Base-by-base conservation (phyloP, 2,329 filamentous ascomycete species). In the Thielaviopsis euricoi region DNA sequence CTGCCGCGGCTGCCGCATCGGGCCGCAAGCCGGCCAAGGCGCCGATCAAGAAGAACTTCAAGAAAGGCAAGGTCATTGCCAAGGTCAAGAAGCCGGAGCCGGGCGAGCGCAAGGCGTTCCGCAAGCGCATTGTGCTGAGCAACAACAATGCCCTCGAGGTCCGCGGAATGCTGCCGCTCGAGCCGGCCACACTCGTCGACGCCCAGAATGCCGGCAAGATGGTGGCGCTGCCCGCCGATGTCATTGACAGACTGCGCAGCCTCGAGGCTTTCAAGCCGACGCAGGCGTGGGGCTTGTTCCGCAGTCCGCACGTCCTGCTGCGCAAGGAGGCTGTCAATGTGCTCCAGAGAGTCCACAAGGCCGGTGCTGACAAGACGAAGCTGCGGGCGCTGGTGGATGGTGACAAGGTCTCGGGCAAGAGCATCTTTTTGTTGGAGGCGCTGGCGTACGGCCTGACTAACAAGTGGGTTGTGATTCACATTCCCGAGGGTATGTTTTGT, bases 111-210 rank as follows among this genome's bases (percentile, higher is more conserved):
- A 95, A 89, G 72, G 87, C 87, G 26, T 76, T 87, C 67, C 83
- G 89, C 63, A 95, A 94, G 75, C 83, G 87, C 64, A 87, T 98
- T 66, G 83, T 94, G 60, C 81, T 98, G 61, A 91, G 86, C 75
- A 98, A 97, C 73, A 86, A 87, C 70, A 97, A 95, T 72, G 93
- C 93, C 54, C 74, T 96, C 43, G 81, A 85, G 60, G 85, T 97
- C 7, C 67, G 75, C 23, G 86, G 81, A 12, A 75, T 95, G 64
- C 71, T 76, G 60, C 77, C 84, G 53, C 67, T 95, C 57, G 76
- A 71, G 13, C 67, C 71, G 10, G 73, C 77, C 62, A 78, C 76
- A 50, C 72, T 85, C 71, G 69, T 77, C 19, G 73, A 77, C 57
- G 70, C 73, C 29, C 73, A 75, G 37, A 77, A 79, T 55, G 72